Percentiles rank a stretch among this genome's conserved stretches.
Conservation (phyloP, 352 stramenopile genomes). For the Phytophthora palmivora region DNA sequence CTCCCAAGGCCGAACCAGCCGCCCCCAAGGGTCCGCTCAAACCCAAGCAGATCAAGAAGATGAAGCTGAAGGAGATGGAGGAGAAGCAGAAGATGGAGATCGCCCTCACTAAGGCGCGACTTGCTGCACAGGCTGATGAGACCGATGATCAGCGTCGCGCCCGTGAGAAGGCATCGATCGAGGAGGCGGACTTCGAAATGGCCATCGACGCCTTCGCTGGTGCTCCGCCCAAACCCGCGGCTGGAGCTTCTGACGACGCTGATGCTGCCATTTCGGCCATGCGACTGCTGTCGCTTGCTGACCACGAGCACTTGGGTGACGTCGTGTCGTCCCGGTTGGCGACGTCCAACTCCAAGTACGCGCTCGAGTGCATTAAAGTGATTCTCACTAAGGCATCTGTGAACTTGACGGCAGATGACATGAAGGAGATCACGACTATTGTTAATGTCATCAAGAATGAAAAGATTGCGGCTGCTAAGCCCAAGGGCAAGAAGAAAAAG, state of each 20-base stretch:
- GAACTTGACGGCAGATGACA: constrained; percentile 83
- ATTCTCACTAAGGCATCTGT: constrained; percentile 80
- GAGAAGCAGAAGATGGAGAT: constrained; percentile 85
- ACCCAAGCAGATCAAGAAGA: constrained; percentile 89
- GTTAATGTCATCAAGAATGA: constrained; percentile 91
- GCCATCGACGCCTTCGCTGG: constrained; percentile 79
- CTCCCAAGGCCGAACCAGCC: constrained; percentile 30
- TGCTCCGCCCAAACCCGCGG: constrained; percentile 38
- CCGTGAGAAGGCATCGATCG: constrained; percentile 65
- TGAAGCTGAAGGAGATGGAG: constrained; percentile 88
- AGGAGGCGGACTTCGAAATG: constrained; percentile 80
- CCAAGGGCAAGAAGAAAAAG: constrained; percentile 90
- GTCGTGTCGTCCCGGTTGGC: constrained; percentile 62
- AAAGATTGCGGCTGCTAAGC: constrained; percentile 83
- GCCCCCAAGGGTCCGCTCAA: constrained; percentile 68
- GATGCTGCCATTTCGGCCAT: constrained; percentile 62
- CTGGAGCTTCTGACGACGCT: constrained; percentile 36
- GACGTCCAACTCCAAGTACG: constrained; percentile 78
- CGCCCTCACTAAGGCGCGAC: constrained; percentile 74
- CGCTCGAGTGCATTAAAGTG: constrained; percentile 83
- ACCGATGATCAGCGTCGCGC: constrained; percentile 65
- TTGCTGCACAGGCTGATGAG: constrained; percentile 74
- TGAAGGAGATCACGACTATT: constrained; percentile 89
- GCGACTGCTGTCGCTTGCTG: constrained; percentile 73
- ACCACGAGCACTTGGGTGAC: constrained; percentile 79